These are phyloP conservation scores for Talaromyces sp. DNA, from an alignment of 2,329 filamentous ascomycete genomes.

Conservation along the genomic window DNA sequence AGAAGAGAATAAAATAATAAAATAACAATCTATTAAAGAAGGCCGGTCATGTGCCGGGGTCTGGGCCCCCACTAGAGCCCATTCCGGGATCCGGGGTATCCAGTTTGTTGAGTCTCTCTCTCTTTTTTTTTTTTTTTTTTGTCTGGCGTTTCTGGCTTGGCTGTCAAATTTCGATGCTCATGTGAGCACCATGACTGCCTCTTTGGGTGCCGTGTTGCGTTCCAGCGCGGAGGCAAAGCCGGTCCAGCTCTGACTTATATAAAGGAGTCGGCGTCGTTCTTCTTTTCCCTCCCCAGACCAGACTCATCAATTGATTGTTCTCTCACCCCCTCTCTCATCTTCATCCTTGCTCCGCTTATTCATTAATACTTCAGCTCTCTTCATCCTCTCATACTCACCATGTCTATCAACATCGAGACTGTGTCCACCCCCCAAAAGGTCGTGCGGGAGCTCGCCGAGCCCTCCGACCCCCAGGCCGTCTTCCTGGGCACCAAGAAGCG, in stretches of 20 bases:
- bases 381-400: too few species aligned
- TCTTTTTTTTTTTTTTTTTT: not conserved
- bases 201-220: not conserved
- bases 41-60: slow-evolving; percentile 5
- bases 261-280: not conserved
- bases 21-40: too few species aligned
- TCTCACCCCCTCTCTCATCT: not conserved
- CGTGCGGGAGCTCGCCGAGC: slow-evolving; percentile 11
- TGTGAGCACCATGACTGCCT: slow-evolving; percentile 5
- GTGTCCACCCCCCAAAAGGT: slow-evolving; percentile 6
- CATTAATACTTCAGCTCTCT: too few species aligned
- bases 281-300: not conserved
- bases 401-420: slow-evolving; percentile 13
- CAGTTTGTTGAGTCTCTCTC: not conserved
- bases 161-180: slow-evolving; percentile 1
- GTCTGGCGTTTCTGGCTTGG: not conserved
- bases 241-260: not conserved
- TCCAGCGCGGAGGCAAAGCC: not conserved
- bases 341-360: not conserved
- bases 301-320: not conserved
- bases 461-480: slow-evolving; percentile 21
- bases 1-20: slow-evolving; percentile 3
- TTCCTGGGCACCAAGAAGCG: slow-evolving; percentile 28
- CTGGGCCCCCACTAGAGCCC: not conserved
- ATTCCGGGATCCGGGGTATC: slow-evolving; percentile 6